Evolutionary conservation across 2,329 filamentous ascomycete genomes (phyloP).

Genomic region (Penicillium sp.): DNA sequence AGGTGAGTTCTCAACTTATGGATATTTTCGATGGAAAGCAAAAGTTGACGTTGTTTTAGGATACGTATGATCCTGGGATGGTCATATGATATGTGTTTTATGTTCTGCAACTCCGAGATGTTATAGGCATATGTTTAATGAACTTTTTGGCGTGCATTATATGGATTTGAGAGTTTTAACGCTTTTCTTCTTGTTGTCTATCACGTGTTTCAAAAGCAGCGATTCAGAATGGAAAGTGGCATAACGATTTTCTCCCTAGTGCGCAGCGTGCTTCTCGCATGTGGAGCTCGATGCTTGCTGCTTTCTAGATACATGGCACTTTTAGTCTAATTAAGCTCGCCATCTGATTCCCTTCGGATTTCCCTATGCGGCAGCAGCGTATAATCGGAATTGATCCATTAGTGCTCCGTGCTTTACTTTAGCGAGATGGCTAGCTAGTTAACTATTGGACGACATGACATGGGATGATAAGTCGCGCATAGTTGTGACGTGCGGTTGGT

Average conservation of each 20-base stretch:
- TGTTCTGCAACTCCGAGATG: not conserved
- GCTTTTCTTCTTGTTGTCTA: not conserved
- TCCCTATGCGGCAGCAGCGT: not conserved
- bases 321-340: too few relatives aligned
- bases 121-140: not conserved
- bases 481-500: too few relatives aligned
- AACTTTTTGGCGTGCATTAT: not conserved
- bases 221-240: not conserved
- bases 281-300: not conserved
- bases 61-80: not conserved
- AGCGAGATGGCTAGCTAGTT: too few relatives aligned
- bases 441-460: too few relatives aligned
- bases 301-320: too few relatives aligned
- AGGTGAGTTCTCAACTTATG: slow-evolving; percentile 40
- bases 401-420: too few relatives aligned
- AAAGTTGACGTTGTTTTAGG: not conserved
- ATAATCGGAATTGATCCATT: too few relatives aligned
- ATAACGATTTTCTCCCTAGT: not conserved
- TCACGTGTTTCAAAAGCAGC: not conserved
- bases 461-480: too few relatives aligned
- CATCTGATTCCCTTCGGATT: not conserved
- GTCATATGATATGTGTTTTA: not conserved
- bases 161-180: not conserved
- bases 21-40: not conserved
- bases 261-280: not conserved